A percentile compares a stretch with the other conserved stretches of the same genome.
phyloP scores from a whole-genome alignment of 169 alveolate genomes.

The Miamiensis avidus region DNA sequence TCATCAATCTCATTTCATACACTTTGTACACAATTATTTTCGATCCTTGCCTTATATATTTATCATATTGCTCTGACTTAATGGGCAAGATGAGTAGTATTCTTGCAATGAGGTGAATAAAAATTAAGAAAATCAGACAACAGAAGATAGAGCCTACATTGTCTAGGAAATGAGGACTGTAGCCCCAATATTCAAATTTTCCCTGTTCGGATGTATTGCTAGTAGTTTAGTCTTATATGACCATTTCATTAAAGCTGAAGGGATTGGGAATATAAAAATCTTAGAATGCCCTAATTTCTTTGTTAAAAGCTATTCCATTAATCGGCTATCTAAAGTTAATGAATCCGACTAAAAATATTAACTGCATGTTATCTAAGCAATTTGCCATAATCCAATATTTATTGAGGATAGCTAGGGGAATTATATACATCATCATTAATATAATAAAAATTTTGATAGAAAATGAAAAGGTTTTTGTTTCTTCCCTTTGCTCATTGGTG shows the following conservation, averaged over 20 bases:
- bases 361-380: background rate
- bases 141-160: background rate
- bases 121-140: too few species aligned
- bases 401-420: too few species aligned
- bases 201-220: too few species aligned
- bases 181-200: background rate
- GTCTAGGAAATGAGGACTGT: background rate
- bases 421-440: too few species aligned
- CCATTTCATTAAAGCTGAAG: background rate
- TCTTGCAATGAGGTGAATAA: background rate
- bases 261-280: background rate
- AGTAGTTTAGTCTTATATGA: background rate
- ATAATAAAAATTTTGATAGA: too few species aligned
- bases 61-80: background rate
- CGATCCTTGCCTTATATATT: too few species aligned
- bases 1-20: background rate
- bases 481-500: background rate
- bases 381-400: background rate
- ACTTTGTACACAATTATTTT: background rate
- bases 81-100: background rate
- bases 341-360: background rate
- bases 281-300: too few species aligned
- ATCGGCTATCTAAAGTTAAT: background rate
- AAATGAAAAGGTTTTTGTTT: background rate
- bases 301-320: background rate